These are phyloP conservation scores for Lippia alba DNA, from an alignment of 305 asterid species.

Conservation along the genomic window DNA sequence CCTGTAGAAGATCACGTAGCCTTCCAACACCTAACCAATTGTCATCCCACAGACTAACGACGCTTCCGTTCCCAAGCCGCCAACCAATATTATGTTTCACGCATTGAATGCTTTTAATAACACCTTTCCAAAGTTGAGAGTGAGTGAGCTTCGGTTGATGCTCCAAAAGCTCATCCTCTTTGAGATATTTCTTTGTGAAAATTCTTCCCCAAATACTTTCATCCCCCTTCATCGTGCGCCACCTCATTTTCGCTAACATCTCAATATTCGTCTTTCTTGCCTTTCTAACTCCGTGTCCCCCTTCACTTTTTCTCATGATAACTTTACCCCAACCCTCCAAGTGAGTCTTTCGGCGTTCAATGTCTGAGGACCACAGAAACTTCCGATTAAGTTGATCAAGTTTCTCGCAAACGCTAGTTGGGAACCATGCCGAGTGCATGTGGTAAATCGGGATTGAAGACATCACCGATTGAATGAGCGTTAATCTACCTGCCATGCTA, in stretches of 20 bases:
- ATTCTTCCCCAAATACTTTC: neutral
- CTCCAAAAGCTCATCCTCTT: neutral
- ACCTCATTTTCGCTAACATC: neutral
- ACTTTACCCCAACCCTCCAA: neutral
- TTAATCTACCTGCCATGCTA: neutral
- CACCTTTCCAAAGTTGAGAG: neutral
- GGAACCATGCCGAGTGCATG: neutral
- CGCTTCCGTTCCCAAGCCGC: too few species aligned
- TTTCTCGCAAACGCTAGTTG: neutral
- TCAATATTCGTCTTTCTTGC: neutral
- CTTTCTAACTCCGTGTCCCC: neutral
- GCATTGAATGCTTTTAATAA: neutral
- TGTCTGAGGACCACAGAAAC: neutral
- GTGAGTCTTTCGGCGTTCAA: neutral
- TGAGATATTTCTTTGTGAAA: too few species aligned
- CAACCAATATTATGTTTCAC: neutral
- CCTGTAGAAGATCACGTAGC: too few species aligned
- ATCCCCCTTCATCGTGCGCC: neutral
- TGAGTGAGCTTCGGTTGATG: neutral
- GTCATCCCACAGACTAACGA: too few species aligned
- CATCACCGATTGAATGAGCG: neutral
- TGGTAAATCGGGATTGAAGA: neutral
- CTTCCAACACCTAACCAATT: too few species aligned
- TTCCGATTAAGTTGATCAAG: neutral
- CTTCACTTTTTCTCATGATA: neutral